These are phyloP conservation scores for Boechera divaricarpa DNA, from an alignment of 345 rosid species.

Conservation along the genomic window DNA sequence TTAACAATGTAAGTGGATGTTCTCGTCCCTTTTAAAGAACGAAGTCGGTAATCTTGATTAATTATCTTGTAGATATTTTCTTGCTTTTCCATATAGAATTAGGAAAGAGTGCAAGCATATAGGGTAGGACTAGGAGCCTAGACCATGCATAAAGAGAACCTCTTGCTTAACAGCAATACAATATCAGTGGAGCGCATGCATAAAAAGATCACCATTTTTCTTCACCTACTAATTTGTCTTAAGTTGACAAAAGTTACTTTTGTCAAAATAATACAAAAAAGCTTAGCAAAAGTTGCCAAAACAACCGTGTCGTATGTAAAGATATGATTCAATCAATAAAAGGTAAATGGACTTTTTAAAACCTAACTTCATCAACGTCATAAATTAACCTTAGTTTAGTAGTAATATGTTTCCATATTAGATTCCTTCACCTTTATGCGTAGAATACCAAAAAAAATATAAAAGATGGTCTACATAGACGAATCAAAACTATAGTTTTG, in stretches of 20 bases:
- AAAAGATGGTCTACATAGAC: background rate
- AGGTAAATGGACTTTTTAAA: background rate
- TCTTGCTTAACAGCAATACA: background rate
- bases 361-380: background rate
- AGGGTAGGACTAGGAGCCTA: too few relatives aligned
- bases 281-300: background rate
- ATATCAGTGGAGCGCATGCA: background rate
- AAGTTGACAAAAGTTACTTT: background rate
- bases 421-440: background rate
- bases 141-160: too few relatives aligned
- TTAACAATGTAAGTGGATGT: too few relatives aligned
- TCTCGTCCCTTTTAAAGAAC: too few relatives aligned
- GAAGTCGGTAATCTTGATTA: too few relatives aligned
- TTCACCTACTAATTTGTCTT: slow-evolving; percentile 20
- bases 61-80: too few relatives aligned
- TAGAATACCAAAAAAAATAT: background rate
- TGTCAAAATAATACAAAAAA: background rate
- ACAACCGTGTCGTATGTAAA: background rate
- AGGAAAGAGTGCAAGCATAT: too few relatives aligned
- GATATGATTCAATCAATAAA: background rate
- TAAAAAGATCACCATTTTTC: background rate
- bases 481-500: background rate
- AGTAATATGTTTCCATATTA: background rate
- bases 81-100: too few relatives aligned
- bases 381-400: background rate